These are phyloP conservation scores for Eudorina sp. DNA, from an alignment of 139 green algal genomes.

Conservation along the genomic window DNA sequence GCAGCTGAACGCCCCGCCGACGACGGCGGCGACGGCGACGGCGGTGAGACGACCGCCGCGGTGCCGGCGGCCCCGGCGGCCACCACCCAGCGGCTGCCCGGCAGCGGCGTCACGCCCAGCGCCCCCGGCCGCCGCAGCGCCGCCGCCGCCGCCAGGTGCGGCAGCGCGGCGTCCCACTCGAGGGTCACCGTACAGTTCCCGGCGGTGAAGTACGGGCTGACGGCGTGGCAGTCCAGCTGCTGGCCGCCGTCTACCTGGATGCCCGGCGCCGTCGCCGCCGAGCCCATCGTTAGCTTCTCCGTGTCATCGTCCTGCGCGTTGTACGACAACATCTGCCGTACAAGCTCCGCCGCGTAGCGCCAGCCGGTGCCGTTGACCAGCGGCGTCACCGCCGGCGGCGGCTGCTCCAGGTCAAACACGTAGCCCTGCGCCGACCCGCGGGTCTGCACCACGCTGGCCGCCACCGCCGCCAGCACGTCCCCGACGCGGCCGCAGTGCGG, in stretches of 20 bases:
- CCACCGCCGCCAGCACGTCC: background rate
- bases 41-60: too few relatives aligned
- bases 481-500: background rate
- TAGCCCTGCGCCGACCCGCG: background rate
- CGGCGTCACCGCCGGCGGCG: background rate
- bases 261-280: background rate
- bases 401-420: background rate
- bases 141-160: too few relatives aligned
- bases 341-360: background rate
- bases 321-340: background rate
- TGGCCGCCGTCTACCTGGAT: too few relatives aligned
- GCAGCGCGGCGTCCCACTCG: too few relatives aligned
- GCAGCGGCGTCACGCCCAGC: slow-evolving; percentile 6
- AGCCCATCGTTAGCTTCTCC: background rate
- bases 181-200: slow-evolving; percentile 6
- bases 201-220: background rate
- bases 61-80: too few relatives aligned
- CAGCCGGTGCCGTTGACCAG: slow-evolving; percentile 17
- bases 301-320: background rate
- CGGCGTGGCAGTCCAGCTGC: background rate
- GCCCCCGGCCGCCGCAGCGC: background rate
- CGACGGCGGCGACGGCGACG: too few relatives aligned
- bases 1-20: too few relatives aligned
- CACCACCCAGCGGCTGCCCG: background rate
- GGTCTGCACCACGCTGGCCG: slow-evolving; percentile 1